Percentiles rank a stretch among this genome's conserved stretches.
These are phyloP conservation scores for Fraxinus sp. DNA, from an alignment of 305 asterid species.

Conservation along the genomic window DNA sequence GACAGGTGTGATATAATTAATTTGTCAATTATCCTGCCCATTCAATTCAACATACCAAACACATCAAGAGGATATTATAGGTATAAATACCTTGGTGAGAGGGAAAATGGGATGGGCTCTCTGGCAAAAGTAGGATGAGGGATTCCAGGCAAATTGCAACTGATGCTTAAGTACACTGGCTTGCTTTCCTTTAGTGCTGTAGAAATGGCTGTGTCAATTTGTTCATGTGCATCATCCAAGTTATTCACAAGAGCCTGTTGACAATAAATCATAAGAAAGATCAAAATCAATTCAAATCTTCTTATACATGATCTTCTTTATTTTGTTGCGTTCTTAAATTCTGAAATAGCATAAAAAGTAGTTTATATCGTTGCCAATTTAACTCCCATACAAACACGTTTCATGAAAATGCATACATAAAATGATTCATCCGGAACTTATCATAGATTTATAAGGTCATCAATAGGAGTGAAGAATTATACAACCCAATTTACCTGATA, in stretches of 20 bases:
- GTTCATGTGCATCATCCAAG: conserved; percentile 85
- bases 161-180: conserved; percentile 73
- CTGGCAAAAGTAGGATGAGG: conserved; percentile 70
- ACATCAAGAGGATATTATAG: not conserved
- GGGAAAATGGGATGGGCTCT: conserved; percentile 72
- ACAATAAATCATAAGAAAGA: not conserved
- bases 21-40: not conserved
- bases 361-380: not conserved
- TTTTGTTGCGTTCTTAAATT: not conserved
- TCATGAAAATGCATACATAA: not conserved
- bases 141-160: conserved; percentile 74
- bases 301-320: not conserved
- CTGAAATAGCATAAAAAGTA: not conserved
- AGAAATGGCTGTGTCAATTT: conserved; percentile 75
- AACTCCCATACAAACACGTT: not conserved
- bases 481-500: not conserved
- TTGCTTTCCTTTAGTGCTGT: conserved; percentile 77
- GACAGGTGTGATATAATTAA: not conserved
- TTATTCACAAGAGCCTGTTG: conserved; percentile 68
- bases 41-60: not conserved
- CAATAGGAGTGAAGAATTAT: not conserved
- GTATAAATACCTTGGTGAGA: conserved; percentile 51
- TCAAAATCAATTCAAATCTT: not conserved
- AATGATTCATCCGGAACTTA: not conserved
- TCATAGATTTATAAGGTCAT: not conserved